Base-by-base conservation (phyloP, 2,329 filamentous ascomycete species). In the Fusarium xylarioides region DNA sequence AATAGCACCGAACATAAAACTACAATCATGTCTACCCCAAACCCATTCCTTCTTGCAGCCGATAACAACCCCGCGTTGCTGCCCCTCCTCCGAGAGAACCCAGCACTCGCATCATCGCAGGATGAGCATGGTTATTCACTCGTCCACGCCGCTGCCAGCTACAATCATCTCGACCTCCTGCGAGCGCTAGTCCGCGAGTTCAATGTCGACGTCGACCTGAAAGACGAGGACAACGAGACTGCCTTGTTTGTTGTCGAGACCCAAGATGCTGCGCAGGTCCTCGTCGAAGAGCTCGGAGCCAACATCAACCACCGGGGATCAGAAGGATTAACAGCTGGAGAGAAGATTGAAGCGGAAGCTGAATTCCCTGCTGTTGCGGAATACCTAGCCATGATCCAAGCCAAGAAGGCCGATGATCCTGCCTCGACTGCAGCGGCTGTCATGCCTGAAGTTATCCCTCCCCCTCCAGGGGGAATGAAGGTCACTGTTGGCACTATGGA, bases 81-180 rank as follows among this genome's bases (percentile, higher is more conserved):
- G 70, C 86, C 90, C 65, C 90, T 95, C 75, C 91, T 99, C 58
- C 89, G 89, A 71, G 85, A 91, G 69, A 89, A 94, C 75, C 93
- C 94, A 38, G 83, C 89, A n/a, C 86, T 97, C 59, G 95, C 96
- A 60, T 89, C 91, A 5, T 85, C 88, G 58, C 94, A 97, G 83
- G 96, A 99, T 82, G 91, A 92, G 67, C 93, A 98, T 79, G 96
- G 96, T 78, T 99, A 99, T 85, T 97, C 95, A 52, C 90, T 98
- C 32, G 86, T 98, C 54, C 96, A 99, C 82, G 96, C 96, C 58
- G 94, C 95, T 21, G 92, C 94, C 23, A 98, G 95, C 75, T 99
- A 98, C 87, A 93, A 92, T 80, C 95, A 98, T 80, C 84, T 94
- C 40, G 89, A 93, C 62, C 90, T 99, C 21, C 88, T 98, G 21